Evolutionary conservation across 2,329 filamentous ascomycete genomes (phyloP).

Genomic region (Dactylonectria macrodidyma): DNA sequence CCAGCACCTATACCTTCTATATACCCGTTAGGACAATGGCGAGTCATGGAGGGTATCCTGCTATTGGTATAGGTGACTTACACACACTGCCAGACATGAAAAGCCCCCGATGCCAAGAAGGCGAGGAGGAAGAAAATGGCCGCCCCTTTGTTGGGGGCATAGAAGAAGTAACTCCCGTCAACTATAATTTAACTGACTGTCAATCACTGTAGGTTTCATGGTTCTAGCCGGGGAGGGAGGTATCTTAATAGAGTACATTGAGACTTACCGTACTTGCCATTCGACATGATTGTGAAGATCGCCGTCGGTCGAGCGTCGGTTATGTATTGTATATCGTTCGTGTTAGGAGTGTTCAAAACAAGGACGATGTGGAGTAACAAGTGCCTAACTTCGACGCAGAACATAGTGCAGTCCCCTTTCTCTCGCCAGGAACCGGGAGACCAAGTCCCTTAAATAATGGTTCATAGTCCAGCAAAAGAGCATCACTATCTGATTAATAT

Average conservation of each 20-base stretch:
- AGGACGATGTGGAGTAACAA: background rate
- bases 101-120: slow-evolving; percentile 55
- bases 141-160: slow-evolving; percentile 63
- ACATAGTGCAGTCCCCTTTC: background rate
- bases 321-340: background rate
- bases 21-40: background rate
- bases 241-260: background rate
- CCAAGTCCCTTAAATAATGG: slow-evolving; percentile 29
- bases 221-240: background rate
- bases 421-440: slow-evolving; percentile 7
- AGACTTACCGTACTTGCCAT: slow-evolving; percentile 52
- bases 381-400: background rate
- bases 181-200: slow-evolving; percentile 47
- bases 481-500: slow-evolving; percentile 3
- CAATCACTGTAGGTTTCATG: background rate
- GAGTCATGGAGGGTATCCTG: background rate
- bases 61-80: slow-evolving; percentile 52
- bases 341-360: background rate
- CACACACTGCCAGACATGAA: slow-evolving; percentile 62
- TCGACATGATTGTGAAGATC: slow-evolving; percentile 38
- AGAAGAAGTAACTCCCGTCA: slow-evolving; percentile 61
- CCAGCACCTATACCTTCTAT: slow-evolving; percentile 70
- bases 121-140: slow-evolving; percentile 62
- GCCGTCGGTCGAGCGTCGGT: background rate
- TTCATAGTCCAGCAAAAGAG: background rate